Evolutionary conservation across 2,329 filamentous ascomycete genomes (phyloP), one percentile per base, ranked within the genome.

Genomic region (Alternaria sp.): DNA sequence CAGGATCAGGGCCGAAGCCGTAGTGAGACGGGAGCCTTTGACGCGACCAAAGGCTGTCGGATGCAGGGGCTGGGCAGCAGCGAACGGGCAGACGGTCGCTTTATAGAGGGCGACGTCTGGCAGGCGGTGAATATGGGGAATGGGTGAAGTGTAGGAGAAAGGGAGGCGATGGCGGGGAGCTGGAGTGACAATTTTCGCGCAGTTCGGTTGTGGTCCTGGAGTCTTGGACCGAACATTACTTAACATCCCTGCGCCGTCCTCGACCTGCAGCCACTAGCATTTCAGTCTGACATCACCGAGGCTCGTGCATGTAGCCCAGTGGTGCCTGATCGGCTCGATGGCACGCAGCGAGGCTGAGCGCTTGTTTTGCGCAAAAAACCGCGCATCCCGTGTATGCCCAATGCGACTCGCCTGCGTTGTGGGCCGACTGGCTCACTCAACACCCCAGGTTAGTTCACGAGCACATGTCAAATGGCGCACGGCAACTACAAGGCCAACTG

Each of bases 21-120:
- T 84, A 68, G 68, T 82, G 76, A 55, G 36, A 57, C 32, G 63
- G 66, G 62, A 65, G 79, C 79, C 80, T 81, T 82, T 81, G 79
- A 73, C 61, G 66, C 67, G 76, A 78, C 73, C 77, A 79, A 78
- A 78, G 77, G 75, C 75, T 61, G 73, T 72, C 73, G 69, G 51
- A 46, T 44, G 44, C 52, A 36, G 55, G 24, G 24, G 18, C 5
- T 51, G 62, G 11, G 54, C 44, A 60, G 59, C 49, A 63, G 54
- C 55, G 57, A 67, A 44, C 36, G 51, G 32, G 57, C 56, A 63
- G 62, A 51, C 60, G 42, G 51, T 48, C 36, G 61, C 54, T 60
- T 63, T 51, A 56, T 59, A 48, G 59, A 53, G 44, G 53, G 53
- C 56, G 51, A 38, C 57, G 39, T 57, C 48, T 47, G 43, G 59